Base-by-base conservation (phyloP, 2,329 filamentous ascomycete species). In the Exophiala lecanii-corni region DNA sequence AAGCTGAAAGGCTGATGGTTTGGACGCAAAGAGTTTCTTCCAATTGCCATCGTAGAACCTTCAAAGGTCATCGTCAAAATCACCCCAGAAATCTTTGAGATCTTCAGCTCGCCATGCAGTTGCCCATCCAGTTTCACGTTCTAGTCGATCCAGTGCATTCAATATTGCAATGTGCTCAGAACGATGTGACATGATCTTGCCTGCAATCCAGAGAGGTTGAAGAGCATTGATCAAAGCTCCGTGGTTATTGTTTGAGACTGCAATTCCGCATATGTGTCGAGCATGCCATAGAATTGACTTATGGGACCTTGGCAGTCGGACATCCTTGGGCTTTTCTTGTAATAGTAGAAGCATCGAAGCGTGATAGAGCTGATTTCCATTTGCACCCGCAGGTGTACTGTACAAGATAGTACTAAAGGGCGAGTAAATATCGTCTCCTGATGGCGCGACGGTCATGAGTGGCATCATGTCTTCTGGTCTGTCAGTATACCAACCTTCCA, bases 311-410 rank as follows among this genome's bases (percentile, higher is more conserved):
- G 37, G 23, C 3, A 40, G 21, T 5, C 25, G 20, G 15, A 40
- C 19, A 4, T 19, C 25, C 10, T 30, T 19, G 4, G 37, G 37
- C 16, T 40, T 40, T 4, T 32, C 5, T 40, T 40, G 23, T 15
- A 40, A 19, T 25, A 40, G 21, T 9, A 32, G 18, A 7, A 40
- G 3, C 21, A 18, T n/a, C 3, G 37, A 9, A 5, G 37, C 26
- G 19, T 40, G 37, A 18, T 40, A 40, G 3, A 40, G n/a, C 26
- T 28, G 26, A 13, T 40, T 40, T 15, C 37, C 37, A 17, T 16
- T 32, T 9, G 32, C 16, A 13, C 7, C 37, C 9, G 37, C 21
- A 4, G 37, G 12, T 3, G 6, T 28, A 13, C 26, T 19, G 23
- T 7, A 40, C 5, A 40, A 18, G 18, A 40, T n/a, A 4, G 17